Percentiles rank a stretch among this genome's conserved stretches.
Evolutionary conservation across 805 yeast species (phyloP).

Genomic region (Wickerhamia fluorescens): DNA sequence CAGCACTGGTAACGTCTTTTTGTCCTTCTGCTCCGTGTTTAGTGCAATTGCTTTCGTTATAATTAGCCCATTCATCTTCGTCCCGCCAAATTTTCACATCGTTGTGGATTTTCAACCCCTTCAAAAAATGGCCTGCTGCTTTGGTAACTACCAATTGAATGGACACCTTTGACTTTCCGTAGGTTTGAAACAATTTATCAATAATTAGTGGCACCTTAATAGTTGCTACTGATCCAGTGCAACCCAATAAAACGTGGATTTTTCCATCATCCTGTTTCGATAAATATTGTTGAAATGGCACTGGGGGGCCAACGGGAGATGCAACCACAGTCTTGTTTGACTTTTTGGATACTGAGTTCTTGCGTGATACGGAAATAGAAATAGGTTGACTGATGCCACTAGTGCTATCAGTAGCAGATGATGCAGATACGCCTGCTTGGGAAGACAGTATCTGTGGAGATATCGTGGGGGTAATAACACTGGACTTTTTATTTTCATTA

Average conservation of each 20-base stretch:
- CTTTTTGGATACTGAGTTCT: slow-evolving; percentile 20
- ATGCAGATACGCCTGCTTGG: slow-evolving; percentile 2
- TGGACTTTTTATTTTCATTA: slow-evolving; percentile 1
- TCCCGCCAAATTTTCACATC: slow-evolving; percentile 89
- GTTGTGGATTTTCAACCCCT: slow-evolving; percentile 55
- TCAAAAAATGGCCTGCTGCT: slow-evolving; percentile 65
- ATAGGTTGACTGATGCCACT: slow-evolving; percentile 13
- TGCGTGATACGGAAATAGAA: slow-evolving; percentile 13
- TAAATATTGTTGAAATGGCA: slow-evolving; percentile 68
- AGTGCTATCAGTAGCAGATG: slow-evolving; percentile 1
- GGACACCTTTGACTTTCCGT: slow-evolving; percentile 60
- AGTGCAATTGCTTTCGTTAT: slow-evolving; percentile 15
- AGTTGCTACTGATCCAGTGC: slow-evolving; percentile 95
- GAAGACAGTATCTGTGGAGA: slow-evolving; percentile 5
- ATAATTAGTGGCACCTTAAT: slow-evolving; percentile 87
- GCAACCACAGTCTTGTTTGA: slow-evolving; percentile 49
- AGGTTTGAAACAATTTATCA: slow-evolving; percentile 75
- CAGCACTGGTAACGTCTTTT: slow-evolving; percentile 1
- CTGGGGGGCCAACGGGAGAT: slow-evolving; percentile 54
- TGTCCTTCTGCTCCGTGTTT: background rate
- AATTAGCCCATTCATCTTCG: slow-evolving; percentile 79
- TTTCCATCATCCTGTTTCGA: slow-evolving; percentile 75
- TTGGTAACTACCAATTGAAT: slow-evolving; percentile 82
- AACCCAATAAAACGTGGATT: slow-evolving; percentile 82
- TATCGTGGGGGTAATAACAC: slow-evolving; percentile 2